Evolutionary conservation across 2,329 filamentous ascomycete species (phyloP).

Genomic region (Beauveria brongniartii): DNA sequence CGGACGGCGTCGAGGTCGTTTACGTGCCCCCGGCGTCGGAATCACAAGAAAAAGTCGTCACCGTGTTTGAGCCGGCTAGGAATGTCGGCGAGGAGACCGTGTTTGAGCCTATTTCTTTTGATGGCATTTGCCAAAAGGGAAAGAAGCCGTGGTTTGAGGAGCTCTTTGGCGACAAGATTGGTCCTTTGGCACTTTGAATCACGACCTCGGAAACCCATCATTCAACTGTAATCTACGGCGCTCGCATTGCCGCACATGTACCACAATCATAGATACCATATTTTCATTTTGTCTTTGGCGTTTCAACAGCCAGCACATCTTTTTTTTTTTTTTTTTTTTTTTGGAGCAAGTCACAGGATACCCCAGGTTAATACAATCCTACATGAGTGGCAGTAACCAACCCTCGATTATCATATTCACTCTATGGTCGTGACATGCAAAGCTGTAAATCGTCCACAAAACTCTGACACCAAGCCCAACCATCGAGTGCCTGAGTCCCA

Average conservation of each 20-base stretch:
- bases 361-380: background rate
- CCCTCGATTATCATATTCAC: background rate
- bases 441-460: background rate
- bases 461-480: too few relatives aligned
- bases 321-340: background rate
- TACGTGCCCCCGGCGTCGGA: slow-evolving; percentile 18
- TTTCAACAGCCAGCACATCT: background rate
- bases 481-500: background rate
- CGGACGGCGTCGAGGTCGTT: slow-evolving; percentile 9
- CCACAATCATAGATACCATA: background rate
- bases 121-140: slow-evolving; percentile 26
- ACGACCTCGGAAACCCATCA: background rate
- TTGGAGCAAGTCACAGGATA: slow-evolving; percentile 3
- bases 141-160: slow-evolving; percentile 24
- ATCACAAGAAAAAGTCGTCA: slow-evolving; percentile 5
- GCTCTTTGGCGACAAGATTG: slow-evolving; percentile 26
- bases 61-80: slow-evolving; percentile 12
- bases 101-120: slow-evolving; percentile 23
- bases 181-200: slow-evolving; percentile 18
- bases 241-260: background rate
- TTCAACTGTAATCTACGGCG: background rate
- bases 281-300: background rate
- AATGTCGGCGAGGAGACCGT: background rate
- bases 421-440: background rate
- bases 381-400: slow-evolving; percentile 2